Evolutionary conservation across 2,329 filamentous ascomycete species (phyloP), one percentile per base, ranked within the genome.

Genomic region (Cladosporium velox): DNA sequence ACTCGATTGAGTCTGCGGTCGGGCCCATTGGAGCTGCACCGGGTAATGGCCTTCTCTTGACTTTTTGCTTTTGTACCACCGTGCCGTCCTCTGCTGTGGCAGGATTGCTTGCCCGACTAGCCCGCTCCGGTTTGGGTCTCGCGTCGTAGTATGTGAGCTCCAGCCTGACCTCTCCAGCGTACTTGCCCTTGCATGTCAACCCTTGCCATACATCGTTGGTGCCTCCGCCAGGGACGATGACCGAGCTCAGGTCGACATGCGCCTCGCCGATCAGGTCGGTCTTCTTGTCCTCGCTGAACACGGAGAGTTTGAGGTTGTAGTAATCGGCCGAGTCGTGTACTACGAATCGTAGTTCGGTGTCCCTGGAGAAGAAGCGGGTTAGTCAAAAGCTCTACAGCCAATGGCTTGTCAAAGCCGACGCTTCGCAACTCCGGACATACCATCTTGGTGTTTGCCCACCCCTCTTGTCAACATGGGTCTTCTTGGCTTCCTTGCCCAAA

Each of bases 281-380:
- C 82, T 91, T 96, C 82, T 97, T 98, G 80, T 99, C 95, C 74
- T 99, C 95, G 76, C 97, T 97, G 82, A 99, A 99, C 6, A 98
- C 87, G 2, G 94, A 97, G 18, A 98, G 85, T 77, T 99, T 99
- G 66, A 99, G 85, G 77, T 93, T 92, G 79, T 92, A 93, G 82
- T 99, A 99, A 79, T 99, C 95, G 21, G 93, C 90, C 18, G 93
- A 97, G 75, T 98, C 93, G 84, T 97, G 94, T 18, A 99, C 95
- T 54, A 88, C 92, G 76, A 98, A 99, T 68, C 95, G 92, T 54
- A 99, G 86, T 79, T 99, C 95, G 79, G 98, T 92, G 78, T 99
- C 95, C 95, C 95, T 99, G 75, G n/a, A 41, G 26, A 34, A n/a
- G 32, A 18, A 28, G 24, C 21, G 41, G 21, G 35, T 44, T 44